Evolutionary conservation across 139 green algal species (phyloP).

Genomic region (Penium margaritaceum): DNA sequence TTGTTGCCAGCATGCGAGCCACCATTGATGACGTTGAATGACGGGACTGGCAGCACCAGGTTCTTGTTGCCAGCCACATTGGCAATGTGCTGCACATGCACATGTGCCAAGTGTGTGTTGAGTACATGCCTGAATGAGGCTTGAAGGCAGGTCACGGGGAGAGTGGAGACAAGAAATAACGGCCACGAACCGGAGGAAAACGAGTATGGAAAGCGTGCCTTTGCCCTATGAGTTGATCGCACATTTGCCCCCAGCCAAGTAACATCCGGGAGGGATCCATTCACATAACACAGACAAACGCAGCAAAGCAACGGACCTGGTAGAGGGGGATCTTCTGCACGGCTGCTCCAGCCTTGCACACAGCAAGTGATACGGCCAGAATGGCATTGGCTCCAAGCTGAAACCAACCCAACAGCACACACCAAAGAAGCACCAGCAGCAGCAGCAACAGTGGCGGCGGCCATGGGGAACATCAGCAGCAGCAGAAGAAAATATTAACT

Average conservation of each 20-base stretch:
- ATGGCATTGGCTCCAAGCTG: conserved; percentile 96
- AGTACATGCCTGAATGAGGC: too few relatives aligned
- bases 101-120: not conserved
- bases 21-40: conserved; percentile 99
- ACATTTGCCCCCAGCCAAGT: too few relatives aligned
- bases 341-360: conserved; percentile 84
- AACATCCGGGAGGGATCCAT: too few relatives aligned
- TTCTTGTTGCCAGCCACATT: conserved; percentile 53
- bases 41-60: conserved; percentile 79
- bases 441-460: too few relatives aligned
- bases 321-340: conserved; percentile 96
- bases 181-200: too few relatives aligned
- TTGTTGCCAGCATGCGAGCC: conserved; percentile 93
- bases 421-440: not conserved
- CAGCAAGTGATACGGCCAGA: conserved; percentile 90
- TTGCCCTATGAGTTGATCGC: too few relatives aligned
- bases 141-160: too few relatives aligned
- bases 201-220: too few relatives aligned
- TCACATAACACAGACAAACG: too few relatives aligned
- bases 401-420: not conserved
- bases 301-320: conserved; percentile 46
- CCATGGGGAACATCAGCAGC: too few relatives aligned
- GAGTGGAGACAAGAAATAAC: too few relatives aligned
- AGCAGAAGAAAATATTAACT: too few relatives aligned
- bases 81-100: conserved; percentile 50